A percentile compares a stretch with the other conserved stretches of the same genome.
phyloP scores from a whole-genome alignment of 2,329 filamentous ascomycete genomes.

The Dactylellina haptotyla region DNA sequence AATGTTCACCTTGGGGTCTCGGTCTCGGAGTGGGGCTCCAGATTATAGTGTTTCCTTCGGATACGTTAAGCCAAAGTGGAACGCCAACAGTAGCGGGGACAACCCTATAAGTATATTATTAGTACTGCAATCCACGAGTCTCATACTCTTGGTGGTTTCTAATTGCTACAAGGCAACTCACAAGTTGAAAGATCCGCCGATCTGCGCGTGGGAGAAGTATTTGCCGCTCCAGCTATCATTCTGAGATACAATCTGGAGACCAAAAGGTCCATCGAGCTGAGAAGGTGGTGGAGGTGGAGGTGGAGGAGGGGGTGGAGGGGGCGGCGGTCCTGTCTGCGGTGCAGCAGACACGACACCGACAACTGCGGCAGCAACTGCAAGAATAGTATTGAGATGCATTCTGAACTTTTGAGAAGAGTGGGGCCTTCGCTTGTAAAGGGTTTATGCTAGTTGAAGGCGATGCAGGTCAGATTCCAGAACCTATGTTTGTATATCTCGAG shows the following conservation, averaged over 20 bases:
- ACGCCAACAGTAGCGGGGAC: not conserved
- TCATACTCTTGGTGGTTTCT: too few species aligned
- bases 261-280: conserved; percentile 26
- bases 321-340: not conserved
- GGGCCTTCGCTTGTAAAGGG: too few species aligned
- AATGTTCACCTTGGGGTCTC: conserved; percentile 15
- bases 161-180: too few species aligned
- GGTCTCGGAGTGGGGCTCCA: conserved; percentile 13
- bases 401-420: not conserved
- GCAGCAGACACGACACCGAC: conserved; percentile 25
- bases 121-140: too few species aligned
- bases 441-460: too few species aligned
- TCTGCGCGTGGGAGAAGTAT: conserved; percentile 28
- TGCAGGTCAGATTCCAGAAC: too few species aligned
- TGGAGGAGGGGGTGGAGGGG: conserved; percentile 5
- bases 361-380: conserved; percentile 14
- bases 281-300: conserved; percentile 21
- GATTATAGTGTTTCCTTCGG: conserved; percentile 25
- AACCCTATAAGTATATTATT: not conserved
- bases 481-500: too few species aligned
- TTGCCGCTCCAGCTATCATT: conserved; percentile 21
- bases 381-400: conserved; percentile 39
- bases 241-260: conserved; percentile 17
- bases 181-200: conserved; percentile 26
- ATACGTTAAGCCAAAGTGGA: conserved; percentile 14